Percentiles rank a stretch among this genome's conserved stretches.
Conservation (phyloP, 345 rosid genomes). For the Mallotus nudiflorus region DNA sequence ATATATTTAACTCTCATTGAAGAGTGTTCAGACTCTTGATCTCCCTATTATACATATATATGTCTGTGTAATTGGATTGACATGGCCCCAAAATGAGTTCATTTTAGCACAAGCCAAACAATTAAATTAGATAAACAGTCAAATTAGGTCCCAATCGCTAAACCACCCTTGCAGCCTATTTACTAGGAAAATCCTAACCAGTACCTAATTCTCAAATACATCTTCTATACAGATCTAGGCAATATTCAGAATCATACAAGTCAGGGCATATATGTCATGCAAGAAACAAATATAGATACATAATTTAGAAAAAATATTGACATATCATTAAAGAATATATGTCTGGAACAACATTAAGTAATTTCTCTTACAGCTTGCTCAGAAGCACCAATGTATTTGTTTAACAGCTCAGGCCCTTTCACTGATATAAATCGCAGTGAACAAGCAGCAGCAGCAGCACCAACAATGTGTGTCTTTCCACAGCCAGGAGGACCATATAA, state of each 20-base stretch:
- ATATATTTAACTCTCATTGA: background rate
- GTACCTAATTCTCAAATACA: too few species aligned
- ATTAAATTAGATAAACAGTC: too few species aligned
- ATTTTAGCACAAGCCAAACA: too few species aligned
- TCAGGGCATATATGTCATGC: background rate
- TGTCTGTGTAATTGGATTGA: too few species aligned
- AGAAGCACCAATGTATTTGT: constrained; percentile 98
- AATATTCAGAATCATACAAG: too few species aligned
- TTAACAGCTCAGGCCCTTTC: constrained; percentile 94
- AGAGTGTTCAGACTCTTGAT: background rate
- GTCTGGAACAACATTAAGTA: background rate
- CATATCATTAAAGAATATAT: too few species aligned
- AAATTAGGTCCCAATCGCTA: too few species aligned
- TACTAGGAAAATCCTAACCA: too few species aligned
- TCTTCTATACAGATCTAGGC: too few species aligned
- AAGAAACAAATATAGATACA: background rate
- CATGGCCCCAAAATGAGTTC: too few species aligned
- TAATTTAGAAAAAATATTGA: too few species aligned
- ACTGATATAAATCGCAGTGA: constrained; percentile 89
- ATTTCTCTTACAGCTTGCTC: constrained; percentile 85
- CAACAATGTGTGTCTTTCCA: constrained; percentile 98
- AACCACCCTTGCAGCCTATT: too few species aligned
- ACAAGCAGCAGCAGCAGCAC: constrained; percentile 93
- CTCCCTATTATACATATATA: background rate
- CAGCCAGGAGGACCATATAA: constrained; percentile 98